Base-by-base conservation (phyloP, 768 basidiomycete species). In the Hericium erinaceus region DNA sequence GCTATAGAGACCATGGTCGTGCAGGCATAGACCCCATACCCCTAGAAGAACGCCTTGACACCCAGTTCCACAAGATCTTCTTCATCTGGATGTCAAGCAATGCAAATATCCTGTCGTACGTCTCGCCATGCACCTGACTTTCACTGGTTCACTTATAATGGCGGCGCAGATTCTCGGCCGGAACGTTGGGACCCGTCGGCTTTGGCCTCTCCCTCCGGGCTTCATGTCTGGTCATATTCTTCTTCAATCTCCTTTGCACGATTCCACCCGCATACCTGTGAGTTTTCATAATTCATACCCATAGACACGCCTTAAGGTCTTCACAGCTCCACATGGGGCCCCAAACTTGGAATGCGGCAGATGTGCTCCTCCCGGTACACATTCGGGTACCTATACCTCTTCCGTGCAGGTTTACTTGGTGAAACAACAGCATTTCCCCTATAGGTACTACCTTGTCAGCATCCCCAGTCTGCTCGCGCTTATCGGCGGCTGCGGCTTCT, bases 261-360 rank as follows among this genome's bases (percentile, higher is more conserved):
- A 63, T 70, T 1, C 65, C 74, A 0, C 78, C 78, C 7, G 72
- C 76, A 1, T 79, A 78, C 62, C 66, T 79, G 75, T 76, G 54
- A 54, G 72, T 64, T 9, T 44, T 38, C 24, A 24, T 41, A 16
- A 16, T 13, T 52, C 18, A 2, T 24, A 6, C 26, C 10, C 52
- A 4, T 12, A 18, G 9, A 22, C 37, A 7, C 38, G 15, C n/a
- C 5, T 44, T 15, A 24, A 33, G 11, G 52, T 52, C 18, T 18
- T 11, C 1, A 22, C 53, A 80, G 79, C 58, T 70, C 80, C n/a
- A 82, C 84, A 3, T 89, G 88, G 71, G 89, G 91, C 11, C 88
- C 91, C 0, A 84, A 83, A 66, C 73, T 87, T 0, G 93, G 93
- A 11, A 79, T 86, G 65, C 79, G 90, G 18, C 86, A 92, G 64